Evolutionary conservation across 2,329 filamentous ascomycete species (phyloP).

Genomic region (Hymenoscyphus repandus): DNA sequence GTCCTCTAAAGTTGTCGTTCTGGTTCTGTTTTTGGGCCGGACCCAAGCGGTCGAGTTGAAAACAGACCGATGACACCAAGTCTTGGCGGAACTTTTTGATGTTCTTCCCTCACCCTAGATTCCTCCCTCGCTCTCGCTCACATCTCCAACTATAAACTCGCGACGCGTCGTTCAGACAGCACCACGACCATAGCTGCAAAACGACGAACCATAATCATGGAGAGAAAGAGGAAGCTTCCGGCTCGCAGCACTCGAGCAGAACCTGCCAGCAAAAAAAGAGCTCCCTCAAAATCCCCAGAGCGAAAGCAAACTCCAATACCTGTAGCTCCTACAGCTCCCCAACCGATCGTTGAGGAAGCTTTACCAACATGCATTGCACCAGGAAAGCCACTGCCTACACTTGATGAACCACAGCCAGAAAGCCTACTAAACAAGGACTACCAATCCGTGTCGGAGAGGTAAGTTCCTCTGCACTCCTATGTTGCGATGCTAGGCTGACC

Average conservation of each 20-base stretch:
- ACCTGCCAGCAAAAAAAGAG: conserved; percentile 55
- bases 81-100: conserved; percentile 7
- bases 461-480: conserved; percentile 15
- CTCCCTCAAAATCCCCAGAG: conserved; percentile 46
- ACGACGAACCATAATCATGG: conserved; percentile 40
- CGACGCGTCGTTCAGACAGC: conserved; percentile 21
- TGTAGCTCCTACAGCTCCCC: conserved; percentile 30
- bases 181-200: conserved; percentile 6
- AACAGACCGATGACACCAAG: too few relatives aligned
- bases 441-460: conserved; percentile 71
- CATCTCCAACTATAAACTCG: background rate
- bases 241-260: conserved; percentile 57
- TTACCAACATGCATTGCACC: conserved; percentile 60
- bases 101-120: conserved; percentile 6
- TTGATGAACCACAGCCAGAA: conserved; percentile 60
- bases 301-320: conserved; percentile 44
- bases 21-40: too few relatives aligned
- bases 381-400: conserved; percentile 65
- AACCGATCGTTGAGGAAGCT: conserved; percentile 32
- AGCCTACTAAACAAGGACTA: conserved; percentile 61
- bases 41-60: too few relatives aligned
- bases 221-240: conserved; percentile 61
- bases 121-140: background rate
- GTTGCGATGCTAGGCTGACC: conserved; percentile 10
- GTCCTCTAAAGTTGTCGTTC: too few relatives aligned